phyloP scores from a whole-genome alignment of 257 asterid species.

The Lycium barbarum region DNA sequence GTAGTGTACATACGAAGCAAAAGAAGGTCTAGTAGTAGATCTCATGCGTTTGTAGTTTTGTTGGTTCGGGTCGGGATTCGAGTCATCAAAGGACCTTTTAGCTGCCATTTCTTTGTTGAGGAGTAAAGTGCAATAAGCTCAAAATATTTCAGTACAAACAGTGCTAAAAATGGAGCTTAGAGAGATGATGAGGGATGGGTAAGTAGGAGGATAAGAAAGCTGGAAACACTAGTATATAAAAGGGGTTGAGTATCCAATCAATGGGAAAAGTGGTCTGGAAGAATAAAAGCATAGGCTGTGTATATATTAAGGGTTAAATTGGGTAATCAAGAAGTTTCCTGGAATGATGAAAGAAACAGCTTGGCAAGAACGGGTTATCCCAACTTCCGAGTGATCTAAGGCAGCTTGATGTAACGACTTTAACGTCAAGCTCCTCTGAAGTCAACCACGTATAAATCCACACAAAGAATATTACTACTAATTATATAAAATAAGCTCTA shows the following conservation, averaged over 20 bases:
- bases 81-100: conserved; percentile 50
- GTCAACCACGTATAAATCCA: no score
- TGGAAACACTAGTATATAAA: conserved; percentile 28
- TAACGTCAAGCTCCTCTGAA: conserved; percentile 54
- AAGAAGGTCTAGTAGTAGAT: conserved; percentile 48
- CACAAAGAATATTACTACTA: no score
- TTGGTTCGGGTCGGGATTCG: conserved; percentile 46
- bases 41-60: conserved; percentile 52
- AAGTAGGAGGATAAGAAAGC: not conserved
- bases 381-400: conserved; percentile 18
- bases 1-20: conserved; percentile 60
- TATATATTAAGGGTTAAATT: not conserved
- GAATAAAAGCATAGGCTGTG: no score
- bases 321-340: conserved; percentile 46
- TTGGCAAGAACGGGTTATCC: conserved; percentile 30
- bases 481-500: no score
- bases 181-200: not conserved
- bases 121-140: not conserved
- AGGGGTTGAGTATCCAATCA: no score
- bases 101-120: conserved; percentile 51
- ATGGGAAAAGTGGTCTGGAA: no score
- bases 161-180: not conserved
- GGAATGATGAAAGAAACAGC: conserved; percentile 55
- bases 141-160: not conserved
- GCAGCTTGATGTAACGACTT: conserved; percentile 44